A percentile compares a stretch with the other conserved stretches of the same genome.
Conservation (phyloP, 257 asterid species). For the Euphrasia confusa region DNA sequence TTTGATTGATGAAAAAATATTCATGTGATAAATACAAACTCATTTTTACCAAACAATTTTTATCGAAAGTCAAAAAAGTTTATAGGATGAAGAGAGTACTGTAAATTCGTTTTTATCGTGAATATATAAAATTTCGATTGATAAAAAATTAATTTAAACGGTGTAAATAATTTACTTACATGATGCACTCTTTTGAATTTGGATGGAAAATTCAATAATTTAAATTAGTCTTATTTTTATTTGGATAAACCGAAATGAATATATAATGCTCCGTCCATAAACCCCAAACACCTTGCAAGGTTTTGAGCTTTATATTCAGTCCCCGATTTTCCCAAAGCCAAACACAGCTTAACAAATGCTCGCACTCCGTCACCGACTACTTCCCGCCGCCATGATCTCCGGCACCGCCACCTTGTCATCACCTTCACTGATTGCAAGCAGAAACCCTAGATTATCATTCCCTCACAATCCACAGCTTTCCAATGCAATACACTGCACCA, state of each 20-base stretch:
- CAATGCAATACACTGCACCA: slow-evolving; percentile 25
- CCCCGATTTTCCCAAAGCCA: slow-evolving; percentile 7
- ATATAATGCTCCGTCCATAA: slow-evolving; percentile 7
- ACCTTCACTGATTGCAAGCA: slow-evolving; percentile 18
- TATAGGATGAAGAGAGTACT: too few species aligned
- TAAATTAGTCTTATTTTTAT: too few species aligned
- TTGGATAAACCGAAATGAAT: neutral
- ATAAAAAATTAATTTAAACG: too few species aligned
- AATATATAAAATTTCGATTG: too few species aligned
- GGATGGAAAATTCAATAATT: too few species aligned
- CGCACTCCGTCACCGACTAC: slow-evolving; percentile 23
- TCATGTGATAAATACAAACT: too few species aligned
- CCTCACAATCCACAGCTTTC: slow-evolving; percentile 24
- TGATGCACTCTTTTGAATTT: too few species aligned
- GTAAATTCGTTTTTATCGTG: too few species aligned
- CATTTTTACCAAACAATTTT: too few species aligned
- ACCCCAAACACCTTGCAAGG: neutral
- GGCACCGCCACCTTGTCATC: slow-evolving; percentile 34
- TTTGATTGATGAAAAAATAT: too few species aligned
- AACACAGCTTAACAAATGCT: slow-evolving; percentile 16
- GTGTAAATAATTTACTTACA: too few species aligned
- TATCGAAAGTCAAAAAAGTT: too few species aligned
- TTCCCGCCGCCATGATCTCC: slow-evolving; percentile 41
- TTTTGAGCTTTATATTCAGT: slow-evolving; percentile 1
- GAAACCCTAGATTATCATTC: slow-evolving; percentile 25